Percentiles rank a stretch among this genome's conserved stretches.
These are phyloP conservation scores for Leucosporidium creatinivorum DNA, from an alignment of 768 basidiomycete species.

Conservation along the genomic window DNA sequence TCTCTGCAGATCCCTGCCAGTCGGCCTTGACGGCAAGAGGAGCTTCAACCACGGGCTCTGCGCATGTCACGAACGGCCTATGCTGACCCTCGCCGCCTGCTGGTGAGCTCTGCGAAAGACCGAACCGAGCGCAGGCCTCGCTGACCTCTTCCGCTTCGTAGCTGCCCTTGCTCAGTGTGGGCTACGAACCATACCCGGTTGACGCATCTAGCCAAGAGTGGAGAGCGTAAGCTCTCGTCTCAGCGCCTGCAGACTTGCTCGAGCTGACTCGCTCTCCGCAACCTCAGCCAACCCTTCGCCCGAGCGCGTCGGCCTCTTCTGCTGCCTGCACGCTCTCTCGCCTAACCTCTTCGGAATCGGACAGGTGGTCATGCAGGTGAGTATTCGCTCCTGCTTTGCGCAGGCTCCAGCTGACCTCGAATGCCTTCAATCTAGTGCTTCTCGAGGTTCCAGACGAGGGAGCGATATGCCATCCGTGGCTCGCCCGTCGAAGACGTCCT, in stretches of 20 bases:
- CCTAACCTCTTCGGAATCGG: conserved; percentile 24
- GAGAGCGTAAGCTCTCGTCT: conserved; percentile 3
- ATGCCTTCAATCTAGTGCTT: conserved; percentile 15
- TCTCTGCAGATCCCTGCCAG: background rate
- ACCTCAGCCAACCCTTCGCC: conserved; percentile 14
- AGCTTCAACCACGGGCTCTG: conserved; percentile 19
- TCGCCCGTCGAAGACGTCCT: conserved; percentile 21
- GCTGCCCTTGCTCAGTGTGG: conserved; percentile 30
- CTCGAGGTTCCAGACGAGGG: conserved; percentile 15
- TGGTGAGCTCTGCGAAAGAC: conserved; percentile 4
- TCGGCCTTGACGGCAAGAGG: conserved; percentile 28
- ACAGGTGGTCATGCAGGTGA: conserved; percentile 9
- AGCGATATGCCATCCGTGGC: conserved; percentile 23
- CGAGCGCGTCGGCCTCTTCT: conserved; percentile 14
- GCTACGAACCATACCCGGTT: conserved; percentile 9
- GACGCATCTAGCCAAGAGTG: conserved; percentile 5
- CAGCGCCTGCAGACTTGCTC: background rate
- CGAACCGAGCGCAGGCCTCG: background rate
- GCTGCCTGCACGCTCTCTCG: conserved; percentile 19
- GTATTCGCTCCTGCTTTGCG: no score
- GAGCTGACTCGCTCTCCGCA: background rate
- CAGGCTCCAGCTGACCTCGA: no score
- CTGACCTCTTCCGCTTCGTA: background rate
- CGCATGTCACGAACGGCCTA: conserved; percentile 11
- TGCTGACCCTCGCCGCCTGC: conserved; percentile 3